These are phyloP conservation scores for Triadica sebifera DNA, from an alignment of 345 rosid genomes.

Conservation along the genomic window DNA sequence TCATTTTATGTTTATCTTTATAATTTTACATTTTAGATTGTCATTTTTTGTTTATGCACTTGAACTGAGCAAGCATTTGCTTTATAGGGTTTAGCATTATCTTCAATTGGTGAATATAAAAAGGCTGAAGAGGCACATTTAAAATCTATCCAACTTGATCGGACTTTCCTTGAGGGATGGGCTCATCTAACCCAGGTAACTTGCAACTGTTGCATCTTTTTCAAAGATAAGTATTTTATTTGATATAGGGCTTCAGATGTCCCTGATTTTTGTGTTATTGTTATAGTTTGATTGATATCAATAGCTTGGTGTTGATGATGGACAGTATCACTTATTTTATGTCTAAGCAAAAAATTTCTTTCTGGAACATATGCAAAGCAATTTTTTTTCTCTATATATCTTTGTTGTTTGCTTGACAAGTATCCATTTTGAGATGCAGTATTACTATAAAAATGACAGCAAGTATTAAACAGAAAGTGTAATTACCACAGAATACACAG, in stretches of 20 bases:
- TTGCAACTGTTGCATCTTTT: slow-evolving; percentile 14
- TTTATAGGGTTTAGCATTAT: slow-evolving; percentile 70
- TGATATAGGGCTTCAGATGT: background rate
- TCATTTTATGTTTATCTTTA: background rate
- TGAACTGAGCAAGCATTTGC: slow-evolving; percentile 21
- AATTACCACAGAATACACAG: background rate
- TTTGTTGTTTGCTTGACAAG: no score
- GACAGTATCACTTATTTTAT: no score
- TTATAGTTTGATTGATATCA: no score
- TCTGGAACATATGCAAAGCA: no score
- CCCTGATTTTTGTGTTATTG: no score
- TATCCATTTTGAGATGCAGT: background rate
- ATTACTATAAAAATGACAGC: background rate
- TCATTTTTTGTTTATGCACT: slow-evolving; percentile 4
- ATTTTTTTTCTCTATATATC: no score
- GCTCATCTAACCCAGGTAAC: slow-evolving; percentile 85
- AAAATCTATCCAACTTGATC: slow-evolving; percentile 81
- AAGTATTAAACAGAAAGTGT: background rate
- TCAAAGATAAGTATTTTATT: background rate
- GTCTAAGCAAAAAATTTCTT: background rate
- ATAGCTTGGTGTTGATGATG: no score
- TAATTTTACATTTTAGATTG: slow-evolving; percentile 3
- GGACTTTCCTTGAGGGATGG: slow-evolving; percentile 81
- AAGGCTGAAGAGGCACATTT: slow-evolving; percentile 84
- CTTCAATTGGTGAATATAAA: slow-evolving; percentile 72